These are phyloP conservation scores for Candida jianshihensis DNA, from an alignment of 805 yeast species.

Conservation along the genomic window DNA sequence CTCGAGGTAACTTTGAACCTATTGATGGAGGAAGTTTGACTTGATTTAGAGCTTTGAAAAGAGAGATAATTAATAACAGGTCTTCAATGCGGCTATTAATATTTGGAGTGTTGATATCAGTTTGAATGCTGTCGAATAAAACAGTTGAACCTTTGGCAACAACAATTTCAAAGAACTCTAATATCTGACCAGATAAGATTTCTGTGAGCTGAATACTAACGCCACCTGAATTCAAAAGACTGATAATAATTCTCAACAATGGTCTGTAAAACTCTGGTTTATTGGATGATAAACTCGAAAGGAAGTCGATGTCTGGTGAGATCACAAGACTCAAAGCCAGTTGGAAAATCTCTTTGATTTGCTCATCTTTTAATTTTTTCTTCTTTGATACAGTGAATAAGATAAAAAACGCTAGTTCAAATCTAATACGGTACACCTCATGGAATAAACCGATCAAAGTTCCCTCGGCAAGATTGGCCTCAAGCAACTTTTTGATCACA, in stretches of 20 bases:
- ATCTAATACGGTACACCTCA: constrained; percentile 51
- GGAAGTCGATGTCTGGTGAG: constrained; percentile 43
- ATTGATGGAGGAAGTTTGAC: constrained; percentile 42
- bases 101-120: constrained; percentile 36
- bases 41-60: constrained; percentile 51
- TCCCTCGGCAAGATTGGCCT: constrained; percentile 45
- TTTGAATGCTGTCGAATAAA: constrained; percentile 51
- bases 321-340: constrained; percentile 37
- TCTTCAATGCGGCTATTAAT: constrained; percentile 54
- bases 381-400: constrained; percentile 10
- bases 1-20: constrained; percentile 41
- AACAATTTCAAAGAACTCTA: constrained; percentile 53
- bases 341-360: constrained; percentile 17
- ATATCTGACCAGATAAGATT: constrained; percentile 43
- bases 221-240: constrained; percentile 38
- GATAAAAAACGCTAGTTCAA: constrained; percentile 55
- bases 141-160: constrained; percentile 61
- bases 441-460: constrained; percentile 39
- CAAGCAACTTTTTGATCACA: constrained; percentile 43
- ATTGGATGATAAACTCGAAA: constrained; percentile 32
- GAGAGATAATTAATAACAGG: constrained; percentile 50
- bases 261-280: constrained; percentile 46
- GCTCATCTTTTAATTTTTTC: constrained; percentile 10
- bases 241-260: constrained; percentile 49
- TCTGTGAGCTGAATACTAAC: constrained; percentile 35